Conservation (phyloP, 129 eudicot species). For the Arctium lappa region DNA sequence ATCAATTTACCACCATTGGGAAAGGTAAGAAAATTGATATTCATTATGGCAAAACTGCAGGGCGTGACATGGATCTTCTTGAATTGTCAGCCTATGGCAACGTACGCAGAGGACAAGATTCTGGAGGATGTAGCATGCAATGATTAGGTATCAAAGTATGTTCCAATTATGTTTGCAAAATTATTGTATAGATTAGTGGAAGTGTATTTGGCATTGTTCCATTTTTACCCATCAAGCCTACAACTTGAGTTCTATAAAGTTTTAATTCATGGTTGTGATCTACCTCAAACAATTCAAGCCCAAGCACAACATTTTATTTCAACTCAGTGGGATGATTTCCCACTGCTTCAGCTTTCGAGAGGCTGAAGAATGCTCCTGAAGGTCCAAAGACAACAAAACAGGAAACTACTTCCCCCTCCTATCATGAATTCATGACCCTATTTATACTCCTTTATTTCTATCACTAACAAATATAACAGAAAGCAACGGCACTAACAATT, state of each 20-base stretch:
- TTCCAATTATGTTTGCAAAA: not conserved
- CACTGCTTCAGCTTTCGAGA: too few species aligned
- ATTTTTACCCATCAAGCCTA: constrained; percentile 6
- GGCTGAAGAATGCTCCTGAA: too few species aligned
- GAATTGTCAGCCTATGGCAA: constrained; percentile 86
- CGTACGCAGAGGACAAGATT: constrained; percentile 69
- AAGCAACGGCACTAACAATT: too few species aligned
- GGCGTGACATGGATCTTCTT: constrained; percentile 83
- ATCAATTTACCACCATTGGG: not conserved
- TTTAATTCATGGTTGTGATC: not conserved
- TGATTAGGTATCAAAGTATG: constrained; percentile 21
- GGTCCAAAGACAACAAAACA: too few species aligned
- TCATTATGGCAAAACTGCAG: constrained; percentile 33
- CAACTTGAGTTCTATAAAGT: constrained; percentile 5
- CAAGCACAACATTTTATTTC: too few species aligned
- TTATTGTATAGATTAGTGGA: constrained; percentile 9
- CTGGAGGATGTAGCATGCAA: constrained; percentile 80
- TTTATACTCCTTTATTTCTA: too few species aligned
- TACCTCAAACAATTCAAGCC: too few species aligned
- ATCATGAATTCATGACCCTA: too few species aligned
- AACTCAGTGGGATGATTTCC: too few species aligned
- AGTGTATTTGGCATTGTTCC: constrained; percentile 11
- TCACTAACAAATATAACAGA: too few species aligned
- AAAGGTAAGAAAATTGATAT: not conserved
- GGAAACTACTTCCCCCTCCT: too few species aligned